Evolutionary conservation across 208 protist genomes (phyloP).

Genomic region (Leishmania martiniquensis): DNA sequence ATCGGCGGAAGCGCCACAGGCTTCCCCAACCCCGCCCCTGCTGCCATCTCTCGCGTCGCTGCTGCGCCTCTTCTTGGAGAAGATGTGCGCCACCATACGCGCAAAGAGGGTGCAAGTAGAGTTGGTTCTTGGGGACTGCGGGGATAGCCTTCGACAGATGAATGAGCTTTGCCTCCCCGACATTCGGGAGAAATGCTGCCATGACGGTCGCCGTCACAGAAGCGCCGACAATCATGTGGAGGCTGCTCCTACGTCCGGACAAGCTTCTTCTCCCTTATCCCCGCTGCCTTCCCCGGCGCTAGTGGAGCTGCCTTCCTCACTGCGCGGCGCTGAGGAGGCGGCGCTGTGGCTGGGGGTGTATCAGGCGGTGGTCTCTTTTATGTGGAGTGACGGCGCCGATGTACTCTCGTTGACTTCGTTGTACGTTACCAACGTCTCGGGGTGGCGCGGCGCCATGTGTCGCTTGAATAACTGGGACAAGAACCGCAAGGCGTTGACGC

Average conservation of each 20-base stretch:
- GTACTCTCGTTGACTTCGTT: neutral
- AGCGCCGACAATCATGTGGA: too few relatives aligned
- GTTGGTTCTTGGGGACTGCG: conserved; percentile 23
- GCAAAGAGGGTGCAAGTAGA: conserved; percentile 6
- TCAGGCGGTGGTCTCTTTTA: conserved; percentile 12
- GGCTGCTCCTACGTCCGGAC: too few relatives aligned
- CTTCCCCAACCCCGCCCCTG: neutral
- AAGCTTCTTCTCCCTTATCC: neutral
- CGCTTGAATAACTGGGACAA: neutral
- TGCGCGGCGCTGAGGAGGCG: neutral
- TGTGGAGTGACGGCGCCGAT: conserved; percentile 2
- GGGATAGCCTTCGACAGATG: conserved; percentile 2
- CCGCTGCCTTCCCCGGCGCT: neutral
- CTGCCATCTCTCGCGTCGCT: conserved; percentile 6
- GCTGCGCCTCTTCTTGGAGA: conserved; percentile 17
- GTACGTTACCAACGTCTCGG: conserved; percentile 5
- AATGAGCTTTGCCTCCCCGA: neutral
- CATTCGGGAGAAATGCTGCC: neutral
- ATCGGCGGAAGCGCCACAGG: too few relatives aligned
- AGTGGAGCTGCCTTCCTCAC: neutral
- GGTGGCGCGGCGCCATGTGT: conserved; percentile 14
- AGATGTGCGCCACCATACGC: neutral
- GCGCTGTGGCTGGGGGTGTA: conserved; percentile 20
- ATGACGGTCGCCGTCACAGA: neutral
- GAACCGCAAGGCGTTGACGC: neutral